phyloP scores from a whole-genome alignment of 2,329 filamentous ascomycete genomes.

The Aspergillus novofumigatus region DNA sequence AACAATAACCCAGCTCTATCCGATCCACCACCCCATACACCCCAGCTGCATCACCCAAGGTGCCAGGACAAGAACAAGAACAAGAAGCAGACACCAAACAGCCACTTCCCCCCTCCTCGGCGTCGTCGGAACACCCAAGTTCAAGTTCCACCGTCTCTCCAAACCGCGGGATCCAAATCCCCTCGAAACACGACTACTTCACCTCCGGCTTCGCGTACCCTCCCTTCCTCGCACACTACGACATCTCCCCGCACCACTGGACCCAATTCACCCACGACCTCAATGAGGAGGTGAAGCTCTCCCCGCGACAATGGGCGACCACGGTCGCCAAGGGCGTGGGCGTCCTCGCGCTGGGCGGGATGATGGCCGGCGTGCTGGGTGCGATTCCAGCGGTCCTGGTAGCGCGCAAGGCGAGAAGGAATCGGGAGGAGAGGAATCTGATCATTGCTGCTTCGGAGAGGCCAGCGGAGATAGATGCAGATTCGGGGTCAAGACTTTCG shows the following conservation, averaged over 20 bases:
- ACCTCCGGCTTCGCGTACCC: constrained; percentile 32
- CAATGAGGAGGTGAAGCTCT: constrained; percentile 23
- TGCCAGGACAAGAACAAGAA: neutral
- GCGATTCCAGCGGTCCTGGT: constrained; percentile 26
- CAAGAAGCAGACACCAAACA: constrained; percentile 8
- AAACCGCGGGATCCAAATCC: constrained; percentile 27
- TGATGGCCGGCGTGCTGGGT: constrained; percentile 29
- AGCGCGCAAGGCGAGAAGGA: constrained; percentile 14
- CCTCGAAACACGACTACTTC: constrained; percentile 20
- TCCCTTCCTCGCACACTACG: constrained; percentile 17
- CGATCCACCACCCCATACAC: neutral
- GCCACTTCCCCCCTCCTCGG: constrained; percentile 3
- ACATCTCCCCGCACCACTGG: constrained; percentile 23
- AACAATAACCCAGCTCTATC: neutral
- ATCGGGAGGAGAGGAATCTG: constrained; percentile 25
- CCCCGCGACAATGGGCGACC: constrained; percentile 25
- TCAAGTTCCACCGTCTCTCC: constrained; percentile 7
- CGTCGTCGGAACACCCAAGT: neutral
- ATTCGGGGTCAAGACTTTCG: constrained; percentile 7
- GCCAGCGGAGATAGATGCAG: neutral
- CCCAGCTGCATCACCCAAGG: neutral
- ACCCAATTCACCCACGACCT: constrained; percentile 25
- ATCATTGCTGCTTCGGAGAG: constrained; percentile 16
- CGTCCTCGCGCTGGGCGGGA: constrained; percentile 24
- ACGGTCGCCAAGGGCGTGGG: constrained; percentile 28